Evolutionary conservation across 2,329 filamentous ascomycete genomes (phyloP), one percentile per base, ranked within the genome.

Genomic region (Ramularia endophylla): DNA sequence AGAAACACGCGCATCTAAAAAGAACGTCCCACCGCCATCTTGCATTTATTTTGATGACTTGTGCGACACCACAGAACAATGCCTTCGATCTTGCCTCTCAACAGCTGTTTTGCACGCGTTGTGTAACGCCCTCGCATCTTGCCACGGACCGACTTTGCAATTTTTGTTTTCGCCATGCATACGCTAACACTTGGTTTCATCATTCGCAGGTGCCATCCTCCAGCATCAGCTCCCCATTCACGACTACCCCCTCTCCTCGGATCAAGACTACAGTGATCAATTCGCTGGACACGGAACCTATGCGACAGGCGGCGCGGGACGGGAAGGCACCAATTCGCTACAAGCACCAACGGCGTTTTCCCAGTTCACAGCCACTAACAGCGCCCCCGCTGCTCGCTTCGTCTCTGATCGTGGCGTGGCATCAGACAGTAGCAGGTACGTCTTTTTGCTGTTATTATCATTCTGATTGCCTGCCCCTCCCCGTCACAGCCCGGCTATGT

Each of bases 361-460:
- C 44, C 6, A 25, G 6, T 68, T 72, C 56, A 59, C 67, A 55
- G 59, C 66, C 52, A 65, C 61, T 56, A 71, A 69, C 62, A 66
- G 67, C 59, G 43, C 52, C 36, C 47, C 52, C 34, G 53, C 44
- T 19, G 58, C 70, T 65, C 68, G 71, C 65, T 76, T 72, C 67
- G 66, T 67, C 57, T 55, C 70, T 63, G 68, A 68, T 61, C 71
- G 70, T 64, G 64, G 70, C 68, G 61, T 64, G 53, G 62, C 67
- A 61, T 65, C 70, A 54, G 72, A 77, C 61, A 63, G 43, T 37
- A 56, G 68, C 62, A 68, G 67, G 74, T 78, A 73, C 71, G 74
- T 77, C 58, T 47, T 9, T 36, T 35, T 31, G n/a, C n/a, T n/a
- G n/a, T 31, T 16, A 60, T 5, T 36, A 20, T 31, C 20, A 16